These are phyloP conservation scores for Rhinocladiella mackenziei DNA, from an alignment of 2,329 filamentous ascomycete genomes.

Conservation along the genomic window DNA sequence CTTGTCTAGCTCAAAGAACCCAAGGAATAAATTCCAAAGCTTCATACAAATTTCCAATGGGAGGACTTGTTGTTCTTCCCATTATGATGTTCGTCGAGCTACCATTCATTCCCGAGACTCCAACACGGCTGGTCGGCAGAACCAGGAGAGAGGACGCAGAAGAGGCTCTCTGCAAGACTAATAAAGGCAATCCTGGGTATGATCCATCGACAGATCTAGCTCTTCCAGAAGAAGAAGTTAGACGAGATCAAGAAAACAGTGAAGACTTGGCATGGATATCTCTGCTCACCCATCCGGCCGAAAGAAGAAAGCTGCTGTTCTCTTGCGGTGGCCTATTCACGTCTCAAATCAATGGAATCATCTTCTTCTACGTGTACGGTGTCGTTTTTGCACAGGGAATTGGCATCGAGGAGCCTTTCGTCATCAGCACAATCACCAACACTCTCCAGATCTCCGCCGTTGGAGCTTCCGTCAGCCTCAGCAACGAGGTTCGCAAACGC, in stretches of 20 bases:
- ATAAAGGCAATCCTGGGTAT: slow-evolving; percentile 34
- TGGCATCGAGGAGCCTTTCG: slow-evolving; percentile 41
- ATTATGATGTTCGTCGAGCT: slow-evolving; percentile 29
- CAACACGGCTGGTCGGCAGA: slow-evolving; percentile 36
- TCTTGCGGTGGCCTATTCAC: slow-evolving; percentile 44
- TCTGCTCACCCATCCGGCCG: slow-evolving; percentile 44
- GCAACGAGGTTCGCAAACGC: slow-evolving; percentile 41
- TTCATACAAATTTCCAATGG: slow-evolving; percentile 34
- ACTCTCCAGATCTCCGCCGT: slow-evolving; percentile 45
- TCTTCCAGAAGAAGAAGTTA: slow-evolving; percentile 27
- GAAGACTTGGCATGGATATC: slow-evolving; percentile 38
- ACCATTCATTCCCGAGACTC: slow-evolving; percentile 32
- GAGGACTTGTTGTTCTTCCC: slow-evolving; percentile 30
- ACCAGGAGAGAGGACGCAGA: slow-evolving; percentile 32
- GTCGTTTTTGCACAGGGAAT: slow-evolving; percentile 45
- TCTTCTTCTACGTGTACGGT: slow-evolving; percentile 46
- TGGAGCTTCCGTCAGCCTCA: slow-evolving; percentile 38
- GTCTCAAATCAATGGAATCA: slow-evolving; percentile 50
- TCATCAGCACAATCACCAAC: slow-evolving; percentile 43
- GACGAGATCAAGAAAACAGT: slow-evolving; percentile 31
- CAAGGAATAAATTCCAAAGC: slow-evolving; percentile 26
- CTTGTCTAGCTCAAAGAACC: slow-evolving; percentile 33
- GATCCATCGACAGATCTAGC: slow-evolving; percentile 31
- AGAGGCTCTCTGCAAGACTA: slow-evolving; percentile 36
- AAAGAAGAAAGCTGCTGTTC: slow-evolving; percentile 47